Percentiles rank a stretch among this genome's conserved stretches.
Evolutionary conservation across 306 rosid species (phyloP).

Genomic region (Castanea sativa): DNA sequence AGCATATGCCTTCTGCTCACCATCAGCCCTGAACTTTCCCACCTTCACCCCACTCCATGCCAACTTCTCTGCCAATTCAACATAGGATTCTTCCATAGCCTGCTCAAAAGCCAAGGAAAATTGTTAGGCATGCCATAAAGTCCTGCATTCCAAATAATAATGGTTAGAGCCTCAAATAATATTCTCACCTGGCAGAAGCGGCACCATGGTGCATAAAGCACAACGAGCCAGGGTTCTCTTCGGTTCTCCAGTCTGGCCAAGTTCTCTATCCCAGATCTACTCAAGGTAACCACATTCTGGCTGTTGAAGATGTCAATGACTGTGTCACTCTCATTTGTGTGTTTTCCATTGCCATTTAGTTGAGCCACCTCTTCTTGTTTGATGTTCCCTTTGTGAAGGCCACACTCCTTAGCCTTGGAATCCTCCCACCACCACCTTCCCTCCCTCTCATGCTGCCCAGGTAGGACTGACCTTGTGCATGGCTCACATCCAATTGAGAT

Average conservation of each 20-base stretch:
- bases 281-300: slow-evolving; percentile 52
- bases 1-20: slow-evolving; percentile 74
- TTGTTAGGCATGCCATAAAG: not conserved
- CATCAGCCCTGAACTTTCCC: slow-evolving; percentile 85
- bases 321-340: slow-evolving; percentile 33
- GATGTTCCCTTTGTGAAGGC: slow-evolving; percentile 92
- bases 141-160: not conserved
- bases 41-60: slow-evolving; percentile 71
- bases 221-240: slow-evolving; percentile 74
- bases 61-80: slow-evolving; percentile 65
- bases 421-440: slow-evolving; percentile 99
- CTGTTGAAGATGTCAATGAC: slow-evolving; percentile 60
- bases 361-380: slow-evolving; percentile 50
- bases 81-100: slow-evolving; percentile 79
- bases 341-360: slow-evolving; percentile 44
- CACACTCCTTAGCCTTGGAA: slow-evolving; percentile 92
- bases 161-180: not conserved
- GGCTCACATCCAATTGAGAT: slow-evolving; percentile 91
- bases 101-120: slow-evolving; percentile 14
- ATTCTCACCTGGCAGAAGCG: slow-evolving; percentile 63
- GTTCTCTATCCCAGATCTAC: slow-evolving; percentile 73
- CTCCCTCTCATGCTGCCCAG: slow-evolving; percentile 96
- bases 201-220: slow-evolving; percentile 96
- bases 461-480: slow-evolving; percentile 94
- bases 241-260: slow-evolving; percentile 54